These are phyloP conservation scores for Populus hybrid DNA, from an alignment of 441 rosid species.

Conservation along the genomic window DNA sequence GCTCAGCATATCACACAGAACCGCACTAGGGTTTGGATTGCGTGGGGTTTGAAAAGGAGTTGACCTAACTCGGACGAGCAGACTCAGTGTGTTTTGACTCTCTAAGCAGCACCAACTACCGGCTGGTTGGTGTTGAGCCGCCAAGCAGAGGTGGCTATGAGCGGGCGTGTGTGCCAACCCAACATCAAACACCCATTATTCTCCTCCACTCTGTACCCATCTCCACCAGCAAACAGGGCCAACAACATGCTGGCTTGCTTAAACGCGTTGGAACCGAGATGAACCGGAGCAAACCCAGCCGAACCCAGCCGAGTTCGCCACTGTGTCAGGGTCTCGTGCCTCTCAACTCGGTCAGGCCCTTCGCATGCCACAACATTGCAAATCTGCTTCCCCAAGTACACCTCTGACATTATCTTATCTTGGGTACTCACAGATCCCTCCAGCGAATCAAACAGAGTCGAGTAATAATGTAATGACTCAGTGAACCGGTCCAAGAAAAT, in stretches of 20 bases:
- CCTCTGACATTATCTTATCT: slow-evolving; percentile 64
- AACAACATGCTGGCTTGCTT: slow-evolving; percentile 86
- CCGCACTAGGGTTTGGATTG: slow-evolving; percentile 18
- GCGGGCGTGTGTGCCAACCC: slow-evolving; percentile 93
- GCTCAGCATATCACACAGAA: slow-evolving; percentile 24
- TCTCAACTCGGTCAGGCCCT: slow-evolving; percentile 69
- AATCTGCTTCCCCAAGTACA: slow-evolving; percentile 67
- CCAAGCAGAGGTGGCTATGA: slow-evolving; percentile 93
- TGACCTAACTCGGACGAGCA: slow-evolving; percentile 10
- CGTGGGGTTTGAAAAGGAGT: neutral
- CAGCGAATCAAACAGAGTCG: slow-evolving; percentile 82
- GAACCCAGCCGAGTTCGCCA: slow-evolving; percentile 61
- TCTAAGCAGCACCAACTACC: neutral
- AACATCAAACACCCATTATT: slow-evolving; percentile 73
- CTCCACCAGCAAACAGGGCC: slow-evolving; percentile 68
- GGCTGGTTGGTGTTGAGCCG: slow-evolving; percentile 26
- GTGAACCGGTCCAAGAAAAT: slow-evolving; percentile 78
- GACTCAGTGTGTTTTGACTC: slow-evolving; percentile 16
- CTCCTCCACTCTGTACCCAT: slow-evolving; percentile 89
- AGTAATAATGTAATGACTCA: slow-evolving; percentile 69
- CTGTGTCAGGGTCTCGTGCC: slow-evolving; percentile 66
- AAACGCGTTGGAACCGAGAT: slow-evolving; percentile 78
- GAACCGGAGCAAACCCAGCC: slow-evolving; percentile 64
- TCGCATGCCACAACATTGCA: slow-evolving; percentile 73
- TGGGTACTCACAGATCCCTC: slow-evolving; percentile 51